phyloP scores from a whole-genome alignment of 805 yeast genomes.

The Yarrowia osloensis region DNA sequence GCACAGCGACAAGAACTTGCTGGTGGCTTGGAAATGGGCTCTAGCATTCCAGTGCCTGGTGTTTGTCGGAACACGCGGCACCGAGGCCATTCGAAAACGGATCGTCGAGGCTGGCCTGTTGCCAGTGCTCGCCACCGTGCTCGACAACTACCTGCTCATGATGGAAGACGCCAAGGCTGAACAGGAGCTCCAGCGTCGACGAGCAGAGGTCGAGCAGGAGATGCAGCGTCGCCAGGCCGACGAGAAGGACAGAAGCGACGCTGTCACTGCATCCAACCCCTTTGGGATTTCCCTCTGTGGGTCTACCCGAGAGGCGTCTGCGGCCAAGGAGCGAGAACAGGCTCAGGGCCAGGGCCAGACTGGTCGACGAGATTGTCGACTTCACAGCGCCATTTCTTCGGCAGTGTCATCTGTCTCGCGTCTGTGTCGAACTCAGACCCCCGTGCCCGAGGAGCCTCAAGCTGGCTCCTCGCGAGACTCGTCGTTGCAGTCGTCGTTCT shows the following conservation, averaged over 20 bases:
- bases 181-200: constrained; percentile 26
- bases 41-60: constrained; percentile 90
- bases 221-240: constrained; percentile 13
- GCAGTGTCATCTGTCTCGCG: constrained; percentile 26
- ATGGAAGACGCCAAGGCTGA: constrained; percentile 27
- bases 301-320: not conserved
- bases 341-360: not conserved
- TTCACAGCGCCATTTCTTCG: constrained; percentile 20
- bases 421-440: not conserved
- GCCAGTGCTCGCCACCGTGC: constrained; percentile 86
- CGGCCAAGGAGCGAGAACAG: not conserved
- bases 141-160: constrained; percentile 71
- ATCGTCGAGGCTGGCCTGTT: constrained; percentile 90
- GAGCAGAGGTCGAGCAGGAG: constrained; percentile 19
- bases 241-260: not conserved
- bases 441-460: constrained; percentile 11
- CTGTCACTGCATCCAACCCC: not conserved
- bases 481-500: constrained; percentile 17
- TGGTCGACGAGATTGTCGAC: constrained; percentile 14
- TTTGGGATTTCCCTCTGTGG: constrained; percentile 13
- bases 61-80: constrained; percentile 88
- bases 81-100: constrained; percentile 78
- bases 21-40: constrained; percentile 97
- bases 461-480: constrained; percentile 20
- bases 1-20: constrained; percentile 44